phyloP scores from a whole-genome alignment of 2,329 filamentous ascomycete species.

The Cladosporium sphaerospermum region DNA sequence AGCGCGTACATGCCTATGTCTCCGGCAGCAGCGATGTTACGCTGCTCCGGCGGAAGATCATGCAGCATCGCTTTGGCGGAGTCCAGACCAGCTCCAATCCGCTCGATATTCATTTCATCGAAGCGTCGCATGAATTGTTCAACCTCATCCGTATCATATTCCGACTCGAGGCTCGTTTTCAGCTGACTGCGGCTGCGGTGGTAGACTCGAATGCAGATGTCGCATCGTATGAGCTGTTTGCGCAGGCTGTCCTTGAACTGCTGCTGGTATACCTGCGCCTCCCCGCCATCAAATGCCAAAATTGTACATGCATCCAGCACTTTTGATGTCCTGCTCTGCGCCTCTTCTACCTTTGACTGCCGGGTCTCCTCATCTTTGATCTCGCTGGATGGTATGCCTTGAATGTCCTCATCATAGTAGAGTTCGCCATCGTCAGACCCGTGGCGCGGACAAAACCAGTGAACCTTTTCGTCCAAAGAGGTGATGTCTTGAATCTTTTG shows the following conservation, averaged over 20 bases:
- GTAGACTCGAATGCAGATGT: slow-evolving; percentile 45
- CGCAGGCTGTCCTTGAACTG: slow-evolving; percentile 36
- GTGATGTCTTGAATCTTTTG: slow-evolving; percentile 20
- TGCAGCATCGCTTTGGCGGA: slow-evolving; percentile 35
- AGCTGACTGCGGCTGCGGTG: slow-evolving; percentile 40
- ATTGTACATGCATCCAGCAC: slow-evolving; percentile 40
- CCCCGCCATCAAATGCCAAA: slow-evolving; percentile 42
- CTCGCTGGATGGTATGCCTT: slow-evolving; percentile 21
- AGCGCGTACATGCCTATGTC: slow-evolving; percentile 67
- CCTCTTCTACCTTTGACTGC: slow-evolving; percentile 32
- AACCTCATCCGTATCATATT: slow-evolving; percentile 42
- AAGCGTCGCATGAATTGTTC: slow-evolving; percentile 38
- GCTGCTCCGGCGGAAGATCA: slow-evolving; percentile 43
- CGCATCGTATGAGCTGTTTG: slow-evolving; percentile 40
- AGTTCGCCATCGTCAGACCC: slow-evolving; percentile 28
- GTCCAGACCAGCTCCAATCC: slow-evolving; percentile 40
- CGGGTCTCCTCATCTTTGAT: slow-evolving; percentile 17
- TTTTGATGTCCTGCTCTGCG: slow-evolving; percentile 35
- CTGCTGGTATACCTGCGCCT: slow-evolving; percentile 38
- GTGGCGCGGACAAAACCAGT: slow-evolving; percentile 45
- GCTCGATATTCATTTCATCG: slow-evolving; percentile 39
- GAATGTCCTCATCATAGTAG: slow-evolving; percentile 43
- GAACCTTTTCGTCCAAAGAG: slow-evolving; percentile 31
- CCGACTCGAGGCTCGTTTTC: slow-evolving; percentile 34
- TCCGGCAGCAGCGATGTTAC: slow-evolving; percentile 46